Evolutionary conservation across 768 basidiomycete genomes (phyloP).

Genomic region (Termitomyces sp.): DNA sequence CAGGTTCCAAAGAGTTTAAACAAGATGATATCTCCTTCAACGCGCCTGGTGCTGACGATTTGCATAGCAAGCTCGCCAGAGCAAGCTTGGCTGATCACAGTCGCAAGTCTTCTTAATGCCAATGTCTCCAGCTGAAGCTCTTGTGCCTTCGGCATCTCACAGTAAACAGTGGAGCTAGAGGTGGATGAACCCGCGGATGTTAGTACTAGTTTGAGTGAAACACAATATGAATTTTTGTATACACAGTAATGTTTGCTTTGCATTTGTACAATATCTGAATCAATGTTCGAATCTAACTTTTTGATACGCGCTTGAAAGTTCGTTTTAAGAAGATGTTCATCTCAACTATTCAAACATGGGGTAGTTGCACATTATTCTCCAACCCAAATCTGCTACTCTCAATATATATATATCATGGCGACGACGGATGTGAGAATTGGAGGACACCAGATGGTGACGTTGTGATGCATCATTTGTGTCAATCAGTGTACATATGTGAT

Average conservation of each 20-base stretch:
- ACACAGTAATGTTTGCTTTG: neutral
- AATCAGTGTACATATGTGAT: too few species aligned
- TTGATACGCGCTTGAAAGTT: neutral
- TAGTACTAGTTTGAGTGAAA: too few species aligned
- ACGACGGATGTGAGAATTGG: too few species aligned
- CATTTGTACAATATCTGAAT: neutral
- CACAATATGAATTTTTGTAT: neutral
- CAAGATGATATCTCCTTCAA: slow-evolving; percentile 24
- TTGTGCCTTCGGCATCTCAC: neutral
- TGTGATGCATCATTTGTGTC: too few species aligned
- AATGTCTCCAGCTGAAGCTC: neutral
- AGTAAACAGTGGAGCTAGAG: neutral
- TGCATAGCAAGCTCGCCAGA: slow-evolving; percentile 28
- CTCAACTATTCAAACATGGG: too few species aligned
- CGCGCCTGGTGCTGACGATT: slow-evolving; percentile 15
- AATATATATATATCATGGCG: too few species aligned
- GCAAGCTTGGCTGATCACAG: slow-evolving; percentile 24
- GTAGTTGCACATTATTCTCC: too few species aligned
- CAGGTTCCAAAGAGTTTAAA: slow-evolving; percentile 12
- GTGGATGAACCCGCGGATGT: too few species aligned
- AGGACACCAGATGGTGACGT: too few species aligned
- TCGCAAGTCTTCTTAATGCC: slow-evolving; percentile 1
- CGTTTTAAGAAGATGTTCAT: neutral
- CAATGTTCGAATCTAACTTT: neutral
- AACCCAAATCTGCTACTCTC: too few species aligned